Evolutionary conservation across 2,329 filamentous ascomycete genomes (phyloP).

Genomic region (Xylariaceae sp.): DNA sequence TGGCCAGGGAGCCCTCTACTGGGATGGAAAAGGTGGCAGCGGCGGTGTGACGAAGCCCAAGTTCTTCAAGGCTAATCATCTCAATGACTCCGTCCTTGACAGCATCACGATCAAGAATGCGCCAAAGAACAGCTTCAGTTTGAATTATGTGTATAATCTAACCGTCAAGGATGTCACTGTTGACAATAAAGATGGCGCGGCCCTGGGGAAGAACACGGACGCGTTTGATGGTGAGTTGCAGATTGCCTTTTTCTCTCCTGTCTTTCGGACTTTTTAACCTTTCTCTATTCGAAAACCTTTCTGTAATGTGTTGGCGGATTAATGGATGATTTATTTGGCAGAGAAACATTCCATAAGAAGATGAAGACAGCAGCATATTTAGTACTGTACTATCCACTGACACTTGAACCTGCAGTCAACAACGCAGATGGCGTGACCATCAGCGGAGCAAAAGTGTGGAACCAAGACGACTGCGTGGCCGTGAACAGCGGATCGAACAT

Average conservation of each 20-base stretch:
- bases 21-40: constrained; percentile 55
- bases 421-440: constrained; percentile 44
- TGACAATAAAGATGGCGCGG: constrained; percentile 49
- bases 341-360: too few species aligned
- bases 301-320: background rate
- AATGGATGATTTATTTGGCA: too few species aligned
- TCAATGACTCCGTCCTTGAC: constrained; percentile 39
- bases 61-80: constrained; percentile 52
- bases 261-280: background rate
- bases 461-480: constrained; percentile 56
- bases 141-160: constrained; percentile 42
- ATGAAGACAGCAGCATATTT: too few species aligned
- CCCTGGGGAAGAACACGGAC: constrained; percentile 48
- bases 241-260: background rate
- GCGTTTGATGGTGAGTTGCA: constrained; percentile 39
- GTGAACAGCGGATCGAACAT: constrained; percentile 48
- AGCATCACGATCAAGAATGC: constrained; percentile 44
- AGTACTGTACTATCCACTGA: constrained; percentile 1
- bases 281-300: background rate
- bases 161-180: constrained; percentile 26
- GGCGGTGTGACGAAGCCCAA: constrained; percentile 61
- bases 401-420: constrained; percentile 29
- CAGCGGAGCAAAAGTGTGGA: constrained; percentile 45
- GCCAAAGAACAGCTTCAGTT: constrained; percentile 41
- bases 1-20: constrained; percentile 52